Conservation (phyloP, 495 filamentous ascomycete species). For the Penicillium odoratum region DNA sequence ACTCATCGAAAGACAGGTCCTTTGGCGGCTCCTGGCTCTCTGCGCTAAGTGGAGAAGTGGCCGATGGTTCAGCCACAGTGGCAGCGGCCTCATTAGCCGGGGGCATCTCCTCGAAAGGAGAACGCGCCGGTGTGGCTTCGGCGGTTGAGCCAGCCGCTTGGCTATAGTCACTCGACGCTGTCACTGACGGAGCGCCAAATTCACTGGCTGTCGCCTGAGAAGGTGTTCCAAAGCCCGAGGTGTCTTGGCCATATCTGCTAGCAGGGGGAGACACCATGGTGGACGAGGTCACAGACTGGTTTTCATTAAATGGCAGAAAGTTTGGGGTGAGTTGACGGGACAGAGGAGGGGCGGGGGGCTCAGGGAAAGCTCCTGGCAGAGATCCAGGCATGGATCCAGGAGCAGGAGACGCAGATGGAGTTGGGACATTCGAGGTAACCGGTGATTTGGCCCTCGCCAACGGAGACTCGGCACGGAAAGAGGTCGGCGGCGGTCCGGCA, state of each 20-base stretch:
- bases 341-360: conserved; percentile 62
- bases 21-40: conserved; percentile 27
- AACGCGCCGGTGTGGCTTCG: conserved; percentile 23
- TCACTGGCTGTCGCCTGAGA: conserved; percentile 48
- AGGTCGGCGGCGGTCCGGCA: conserved; percentile 54
- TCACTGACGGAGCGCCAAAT: conserved; percentile 15
- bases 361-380: conserved; percentile 36
- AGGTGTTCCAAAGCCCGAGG: conserved; percentile 58
- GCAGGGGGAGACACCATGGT: conserved; percentile 79
- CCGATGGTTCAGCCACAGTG: conserved; percentile 16
- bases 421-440: conserved; percentile 47
- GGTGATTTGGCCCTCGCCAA: conserved; percentile 36
- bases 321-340: conserved; percentile 72
- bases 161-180: conserved; percentile 29
- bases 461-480: conserved; percentile 64
- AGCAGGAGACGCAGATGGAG: conserved; percentile 63
- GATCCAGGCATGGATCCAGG: conserved; percentile 40
- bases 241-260: conserved; percentile 61
- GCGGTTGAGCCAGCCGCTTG: conserved; percentile 20
- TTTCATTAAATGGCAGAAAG: conserved; percentile 63
- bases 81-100: conserved; percentile 29
- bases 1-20: conserved; percentile 48
- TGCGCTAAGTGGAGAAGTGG: conserved; percentile 22
- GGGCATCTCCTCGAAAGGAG: conserved; percentile 48
- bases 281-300: conserved; percentile 72